These are phyloP conservation scores for Pisolithus microcarpus DNA, from an alignment of 768 basidiomycete species.

Conservation along the genomic window DNA sequence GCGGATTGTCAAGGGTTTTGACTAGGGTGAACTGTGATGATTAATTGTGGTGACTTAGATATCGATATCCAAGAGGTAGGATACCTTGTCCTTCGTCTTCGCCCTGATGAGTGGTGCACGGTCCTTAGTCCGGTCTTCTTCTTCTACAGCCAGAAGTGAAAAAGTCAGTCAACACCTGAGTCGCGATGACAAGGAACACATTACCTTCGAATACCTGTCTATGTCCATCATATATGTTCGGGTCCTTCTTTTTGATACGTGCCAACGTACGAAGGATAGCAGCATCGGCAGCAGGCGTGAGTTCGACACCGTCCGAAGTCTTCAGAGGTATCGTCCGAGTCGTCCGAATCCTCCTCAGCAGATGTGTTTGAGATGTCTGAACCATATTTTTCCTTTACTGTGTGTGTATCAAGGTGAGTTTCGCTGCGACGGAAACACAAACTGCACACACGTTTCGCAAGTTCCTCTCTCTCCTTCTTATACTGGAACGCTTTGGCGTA, in stretches of 20 bases:
- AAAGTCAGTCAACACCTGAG: background rate
- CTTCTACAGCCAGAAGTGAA: conserved; percentile 41
- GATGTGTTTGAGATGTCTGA: conserved; percentile 45
- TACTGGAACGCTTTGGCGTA: conserved; percentile 79
- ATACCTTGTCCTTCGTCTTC: conserved; percentile 48
- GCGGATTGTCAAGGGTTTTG: conserved; percentile 69
- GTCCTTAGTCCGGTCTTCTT: conserved; percentile 40
- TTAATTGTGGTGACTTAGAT: conserved; percentile 1
- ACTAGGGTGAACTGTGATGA: conserved; percentile 28
- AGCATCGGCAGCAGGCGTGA: conserved; percentile 88
- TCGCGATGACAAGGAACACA: conserved; percentile 3
- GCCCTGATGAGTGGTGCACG: conserved; percentile 16
- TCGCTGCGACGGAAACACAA: background rate
- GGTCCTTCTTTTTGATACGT: conserved; percentile 75
- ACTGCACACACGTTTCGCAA: conserved; percentile 55
- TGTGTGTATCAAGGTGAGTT: conserved; percentile 18
- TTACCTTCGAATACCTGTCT: conserved; percentile 79
- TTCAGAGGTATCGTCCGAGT: conserved; percentile 76
- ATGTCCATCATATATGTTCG: conserved; percentile 69
- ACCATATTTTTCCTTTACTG: conserved; percentile 86
- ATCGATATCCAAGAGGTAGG: background rate
- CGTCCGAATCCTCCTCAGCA: conserved; percentile 34
- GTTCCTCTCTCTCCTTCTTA: conserved; percentile 80
- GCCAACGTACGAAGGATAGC: conserved; percentile 90
- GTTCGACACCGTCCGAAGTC: conserved; percentile 93